phyloP scores from a whole-genome alignment of 805 yeast species.

The Phaffomyces thermotolerans region DNA sequence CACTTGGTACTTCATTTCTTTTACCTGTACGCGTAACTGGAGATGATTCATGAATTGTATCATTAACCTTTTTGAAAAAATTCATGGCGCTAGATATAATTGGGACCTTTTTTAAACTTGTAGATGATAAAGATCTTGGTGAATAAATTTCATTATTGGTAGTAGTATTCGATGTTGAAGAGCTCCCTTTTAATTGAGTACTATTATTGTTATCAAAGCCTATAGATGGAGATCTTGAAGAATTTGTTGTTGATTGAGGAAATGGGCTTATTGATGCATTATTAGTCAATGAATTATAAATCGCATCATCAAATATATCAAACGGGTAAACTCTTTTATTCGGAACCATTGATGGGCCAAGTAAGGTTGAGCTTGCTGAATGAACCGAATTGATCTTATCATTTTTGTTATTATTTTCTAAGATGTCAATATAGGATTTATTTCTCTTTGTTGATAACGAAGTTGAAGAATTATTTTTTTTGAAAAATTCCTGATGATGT shows the following conservation, averaged over 20 bases:
- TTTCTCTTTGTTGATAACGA: slow-evolving; percentile 1
- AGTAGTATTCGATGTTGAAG: slow-evolving; percentile 9
- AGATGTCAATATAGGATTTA: slow-evolving; percentile 2
- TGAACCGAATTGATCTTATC: slow-evolving; percentile 11
- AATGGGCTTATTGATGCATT: background rate
- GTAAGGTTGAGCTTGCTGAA: background rate
- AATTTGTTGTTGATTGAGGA: too few relatives aligned
- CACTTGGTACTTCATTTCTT: slow-evolving; percentile 4
- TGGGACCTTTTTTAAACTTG: slow-evolving; percentile 13
- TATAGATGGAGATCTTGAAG: too few relatives aligned
- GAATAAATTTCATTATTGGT: too few relatives aligned
- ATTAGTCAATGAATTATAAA: slow-evolving; percentile 28
- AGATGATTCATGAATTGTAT: background rate
- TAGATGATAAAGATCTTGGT: too few relatives aligned
- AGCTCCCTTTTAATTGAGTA: background rate
- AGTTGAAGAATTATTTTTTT: background rate
- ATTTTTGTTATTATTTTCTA: slow-evolving; percentile 5
- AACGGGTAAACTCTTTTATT: slow-evolving; percentile 44
- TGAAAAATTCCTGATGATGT: background rate
- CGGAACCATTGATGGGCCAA: slow-evolving; percentile 6
- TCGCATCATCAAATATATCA: slow-evolving; percentile 61
- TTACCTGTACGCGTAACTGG: too few relatives aligned
- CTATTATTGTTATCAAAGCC: too few relatives aligned
- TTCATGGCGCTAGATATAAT: slow-evolving; percentile 18
- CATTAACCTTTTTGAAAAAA: slow-evolving; percentile 18